Evolutionary conservation across 2,329 filamentous ascomycete genomes (phyloP), one percentile per base, ranked within the genome.

Genomic region (Fusarium sp.): DNA sequence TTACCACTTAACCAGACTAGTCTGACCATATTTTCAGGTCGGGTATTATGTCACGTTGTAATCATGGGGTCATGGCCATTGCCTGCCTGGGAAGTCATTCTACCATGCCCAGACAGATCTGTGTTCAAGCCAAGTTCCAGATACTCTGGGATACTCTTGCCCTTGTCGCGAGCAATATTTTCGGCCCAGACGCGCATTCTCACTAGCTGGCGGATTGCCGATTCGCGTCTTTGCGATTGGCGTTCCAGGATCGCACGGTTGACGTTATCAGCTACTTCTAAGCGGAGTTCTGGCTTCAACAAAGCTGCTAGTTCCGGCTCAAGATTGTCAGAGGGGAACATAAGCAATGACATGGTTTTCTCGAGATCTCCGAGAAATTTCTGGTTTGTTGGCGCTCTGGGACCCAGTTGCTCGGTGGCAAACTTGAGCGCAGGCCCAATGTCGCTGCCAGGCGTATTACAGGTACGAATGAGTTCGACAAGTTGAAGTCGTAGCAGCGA

Each of bases 131-230:
- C 81, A 49, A 81, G 77, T 18, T 81, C 79, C 13, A 82, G 69
- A 19, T 74, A 73, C 19, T 78, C 76, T 4, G 80, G 79, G 7
- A 81, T 68, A 21, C 58, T 70, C 30, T 75, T 69, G 10, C 74
- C 76, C 45, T 75, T 76, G 8, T 79, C 76, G 12, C 80, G 76
- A 5, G 88, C 90, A 56, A 85, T 85, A 19, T 84, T 84, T 79
- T 98, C 95, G 12, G 93, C 91, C 93, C 95, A 99, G 1, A 91
- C 89, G 59, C 95, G 88, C 77, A 97, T 86, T 75, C 91, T 90
- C 42, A 97, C 90, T 5, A 99, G 84, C 69, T 92, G 89, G 58
- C 92, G 88, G 69, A 99, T 93, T 26, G 93, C 91, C 14, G 94
- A 91, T 78, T 97, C 93, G 65, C 91, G 88, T 66, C 90, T 86